phyloP scores from a whole-genome alignment of 805 yeast species.

The Cyberlindnera samutprakarnensis region DNA sequence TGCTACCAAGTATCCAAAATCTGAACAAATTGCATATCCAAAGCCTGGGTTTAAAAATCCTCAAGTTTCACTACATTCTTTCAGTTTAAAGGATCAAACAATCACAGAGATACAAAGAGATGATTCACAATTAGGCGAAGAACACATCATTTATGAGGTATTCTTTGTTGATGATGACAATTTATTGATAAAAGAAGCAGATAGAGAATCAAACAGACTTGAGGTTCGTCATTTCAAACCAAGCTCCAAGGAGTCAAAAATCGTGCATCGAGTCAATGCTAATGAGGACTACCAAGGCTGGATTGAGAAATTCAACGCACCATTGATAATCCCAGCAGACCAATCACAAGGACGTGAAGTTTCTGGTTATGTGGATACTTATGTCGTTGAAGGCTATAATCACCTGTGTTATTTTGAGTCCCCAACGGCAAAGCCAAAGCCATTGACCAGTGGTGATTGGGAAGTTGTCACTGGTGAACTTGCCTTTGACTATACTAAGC shows the following conservation, averaged over 20 bases:
- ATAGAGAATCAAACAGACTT: conserved; percentile 58
- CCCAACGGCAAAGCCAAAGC: conserved; percentile 38
- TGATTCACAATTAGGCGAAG: conserved; percentile 28
- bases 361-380: conserved; percentile 75
- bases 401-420: conserved; percentile 81
- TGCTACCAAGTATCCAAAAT: conserved; percentile 49
- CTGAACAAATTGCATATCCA: conserved; percentile 62
- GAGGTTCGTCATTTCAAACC: conserved; percentile 43
- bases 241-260: conserved; percentile 22
- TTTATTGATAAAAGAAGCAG: conserved; percentile 50
- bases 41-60: conserved; percentile 82
- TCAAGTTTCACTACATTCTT: conserved; percentile 42
- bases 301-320: conserved; percentile 67
- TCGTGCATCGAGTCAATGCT: conserved; percentile 41
- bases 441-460: conserved; percentile 77
- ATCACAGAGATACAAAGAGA: conserved; percentile 18
- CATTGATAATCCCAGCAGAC: conserved; percentile 47
- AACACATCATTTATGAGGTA: conserved; percentile 57
- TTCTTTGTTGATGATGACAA: conserved; percentile 50
- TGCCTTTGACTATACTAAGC: conserved; percentile 43
- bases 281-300: conserved; percentile 46
- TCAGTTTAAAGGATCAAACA: conserved; percentile 31
- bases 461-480: conserved; percentile 66
- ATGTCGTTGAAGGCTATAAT: conserved; percentile 52
- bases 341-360: conserved; percentile 26